Percentiles rank a stretch among this genome's conserved stretches.
These are phyloP conservation scores for Lodderomyces parapsilosis DNA, from an alignment of 1,139 yeast genomes.

Conservation along the genomic window DNA sequence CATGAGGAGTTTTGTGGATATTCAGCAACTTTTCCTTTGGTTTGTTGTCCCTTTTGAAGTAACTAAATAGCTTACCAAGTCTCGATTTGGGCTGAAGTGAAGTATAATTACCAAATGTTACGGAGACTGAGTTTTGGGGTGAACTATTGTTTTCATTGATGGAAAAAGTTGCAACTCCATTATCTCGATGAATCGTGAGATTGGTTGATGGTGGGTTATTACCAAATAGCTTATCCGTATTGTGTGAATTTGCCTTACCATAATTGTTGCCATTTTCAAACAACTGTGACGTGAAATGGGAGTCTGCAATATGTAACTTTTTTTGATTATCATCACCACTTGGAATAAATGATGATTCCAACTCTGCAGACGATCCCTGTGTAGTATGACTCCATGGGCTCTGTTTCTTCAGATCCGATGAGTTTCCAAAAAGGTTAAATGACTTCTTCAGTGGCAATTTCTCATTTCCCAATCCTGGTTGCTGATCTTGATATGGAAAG, in stretches of 20 bases:
- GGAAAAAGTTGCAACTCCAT: background rate
- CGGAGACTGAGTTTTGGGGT: conserved; percentile 14
- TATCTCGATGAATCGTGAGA: conserved; percentile 1
- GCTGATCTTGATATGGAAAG: background rate
- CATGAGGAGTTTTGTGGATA: background rate
- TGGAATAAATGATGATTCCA: background rate
- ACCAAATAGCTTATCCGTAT: conserved; percentile 15
- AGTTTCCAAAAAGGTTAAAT: conserved; percentile 7
- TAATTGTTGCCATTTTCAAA: conserved; percentile 12
- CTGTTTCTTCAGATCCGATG: conserved; percentile 12
- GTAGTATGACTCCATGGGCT: background rate
- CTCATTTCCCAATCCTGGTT: background rate
- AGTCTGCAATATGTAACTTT: conserved; percentile 14
- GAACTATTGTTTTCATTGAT: conserved; percentile 3
- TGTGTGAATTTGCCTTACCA: conserved; percentile 16
- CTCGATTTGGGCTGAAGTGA: conserved; percentile 16
- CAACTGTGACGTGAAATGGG: conserved; percentile 8
- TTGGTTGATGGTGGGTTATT: conserved; percentile 3
- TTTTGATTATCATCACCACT: background rate
- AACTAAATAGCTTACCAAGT: conserved; percentile 27
- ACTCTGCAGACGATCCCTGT: conserved; percentile 7
- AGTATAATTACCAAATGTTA: conserved; percentile 20
- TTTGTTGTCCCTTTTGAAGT: conserved; percentile 2
- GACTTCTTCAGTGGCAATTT: background rate
- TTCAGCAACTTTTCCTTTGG: background rate